Base-by-base conservation (phyloP, 495 filamentous ascomycete genomes). In the Bacidia rubella region DNA sequence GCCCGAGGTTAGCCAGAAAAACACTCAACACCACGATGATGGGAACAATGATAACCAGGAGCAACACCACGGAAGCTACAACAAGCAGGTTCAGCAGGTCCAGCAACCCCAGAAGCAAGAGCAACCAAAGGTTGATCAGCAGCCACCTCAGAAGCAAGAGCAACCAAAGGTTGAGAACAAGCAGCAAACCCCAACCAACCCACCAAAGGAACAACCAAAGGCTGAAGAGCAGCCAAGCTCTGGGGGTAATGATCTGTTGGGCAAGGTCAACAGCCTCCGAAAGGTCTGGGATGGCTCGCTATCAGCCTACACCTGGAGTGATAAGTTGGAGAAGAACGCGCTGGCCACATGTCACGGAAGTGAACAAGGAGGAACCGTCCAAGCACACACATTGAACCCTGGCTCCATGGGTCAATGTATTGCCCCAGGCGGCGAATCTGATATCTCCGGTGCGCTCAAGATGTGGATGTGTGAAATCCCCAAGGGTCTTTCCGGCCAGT, bases 401-500 rank as follows among this genome's bases (percentile, higher is more conserved):
- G 54, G 54, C 21, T 58, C 56, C 7, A 42, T 43, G 10, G 56
- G 32, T 25, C 56, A 58, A 52, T 54, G 53, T 48, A 58, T 58
- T 11, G 56, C 56, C 11, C 26, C 54, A 11, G 20, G 47, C 43
- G 22, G 32, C 1, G 52, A 40, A 21, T 42, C 49, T 17, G 52
- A 54, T 11, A 12, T 55, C 35, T 21, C 42, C 20, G n/a, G 38
- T 55, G 44, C 29, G 46, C 5, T 22, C 5, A 44, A 44, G 41
- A 55, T 29, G 56, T 58, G 56, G 56, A 17, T 58, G 25, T 58
- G 56, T 35, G 35, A 58, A 19, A 58, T 55, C 5, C 41, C 47
- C 10, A 23, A 35, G 3, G 29, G 29, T 20, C 52, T 53, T n/a
- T n/a, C n/a, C n/a, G n/a, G n/a, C 26, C 23, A 29, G 0, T 47